Evolutionary conservation across 176 grass and related monocot species (phyloP).

Genomic region (Panicum miliaceum): DNA sequence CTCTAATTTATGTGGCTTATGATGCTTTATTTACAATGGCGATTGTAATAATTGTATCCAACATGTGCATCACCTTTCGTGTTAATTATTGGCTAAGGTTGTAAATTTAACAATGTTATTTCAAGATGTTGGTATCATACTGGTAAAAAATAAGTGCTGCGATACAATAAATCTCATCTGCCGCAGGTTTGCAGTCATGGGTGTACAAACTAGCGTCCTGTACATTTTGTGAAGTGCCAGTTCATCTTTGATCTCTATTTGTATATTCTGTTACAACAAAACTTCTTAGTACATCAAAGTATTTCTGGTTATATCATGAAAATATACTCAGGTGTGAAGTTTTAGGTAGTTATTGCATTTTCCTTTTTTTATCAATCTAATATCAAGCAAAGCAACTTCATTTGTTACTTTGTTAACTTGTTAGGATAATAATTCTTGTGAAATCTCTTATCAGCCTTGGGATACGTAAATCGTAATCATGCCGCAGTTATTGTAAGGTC

Average conservation of each 20-base stretch:
- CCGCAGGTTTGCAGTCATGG: neutral
- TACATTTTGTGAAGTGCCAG: constrained; percentile 8
- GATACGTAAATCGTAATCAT: neutral
- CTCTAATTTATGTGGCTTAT: constrained; percentile 22
- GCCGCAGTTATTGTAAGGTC: neutral
- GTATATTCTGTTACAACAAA: constrained; percentile 15
- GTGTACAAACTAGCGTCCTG: neutral
- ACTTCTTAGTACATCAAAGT: constrained; percentile 28
- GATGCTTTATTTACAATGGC: constrained; percentile 9
- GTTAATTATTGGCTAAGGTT: constrained; percentile 11
- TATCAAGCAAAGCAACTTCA: neutral
- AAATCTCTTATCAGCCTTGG: constrained; percentile 8
- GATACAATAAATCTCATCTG: neutral
- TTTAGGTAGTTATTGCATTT: neutral
- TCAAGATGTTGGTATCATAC: neutral
- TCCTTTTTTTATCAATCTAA: constrained; percentile 10
- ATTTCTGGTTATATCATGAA: constrained; percentile 10
- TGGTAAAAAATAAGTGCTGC: neutral
- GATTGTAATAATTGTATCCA: constrained; percentile 25
- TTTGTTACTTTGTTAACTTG: constrained; percentile 12
- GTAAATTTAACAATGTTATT: constrained; percentile 1
- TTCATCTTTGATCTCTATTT: neutral
- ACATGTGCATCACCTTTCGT: constrained; percentile 9
- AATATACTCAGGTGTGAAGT: constrained; percentile 13
- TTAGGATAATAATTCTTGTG: constrained; percentile 15